Base-by-base conservation (phyloP, 2,329 filamentous ascomycete genomes). In the Aspergillus sp. region DNA sequence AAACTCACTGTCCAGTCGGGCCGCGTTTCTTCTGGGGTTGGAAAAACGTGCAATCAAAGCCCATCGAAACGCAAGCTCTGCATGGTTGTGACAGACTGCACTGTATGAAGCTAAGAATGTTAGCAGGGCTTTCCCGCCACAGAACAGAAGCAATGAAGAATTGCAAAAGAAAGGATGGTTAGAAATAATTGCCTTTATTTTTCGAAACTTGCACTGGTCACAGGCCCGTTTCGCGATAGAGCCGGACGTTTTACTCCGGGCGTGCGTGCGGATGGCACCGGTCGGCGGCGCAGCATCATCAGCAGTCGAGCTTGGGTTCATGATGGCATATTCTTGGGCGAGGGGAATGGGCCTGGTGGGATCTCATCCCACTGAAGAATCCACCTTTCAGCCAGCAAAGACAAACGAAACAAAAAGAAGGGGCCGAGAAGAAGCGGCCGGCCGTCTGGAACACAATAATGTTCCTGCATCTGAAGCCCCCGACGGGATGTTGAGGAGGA, bases 21-120 rank as follows among this genome's bases (percentile, higher is more conserved):
- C 68, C 68, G 36, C 68, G 59, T 44, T 69, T 70, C 49, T 70
- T 71, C 45, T 69, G 65, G 6, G 66, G 65, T 36, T 64, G 60
- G 33, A 69, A 60, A 45, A 67, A 71, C 6, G 67, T 70, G 48
- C 68, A 71, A 9, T 63, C 58, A 44, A 69, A 63, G 9, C 64
- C 64, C 54, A 64, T 65, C 4, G 57, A 57, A n/a, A 60, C 50
- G 46, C 68, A 71, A 30, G 60, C 59, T 39, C 58, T 59, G 42
- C 67, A 70, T 30, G 67, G 67, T 32, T 62, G 60, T 10, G 60
- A 62, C 43, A 71, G 57, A 45, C 67, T 68, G 42, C 68, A 71
- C 54, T 68, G 51, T 47, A 19, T 19, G 19, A 19, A 19, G 19
- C 19, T 19, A 36, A 19, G 35, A 26, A 27, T 32, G 40, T 42